Base-by-base conservation (phyloP, 2,329 filamentous ascomycete genomes). In the Fusarium sp. region DNA sequence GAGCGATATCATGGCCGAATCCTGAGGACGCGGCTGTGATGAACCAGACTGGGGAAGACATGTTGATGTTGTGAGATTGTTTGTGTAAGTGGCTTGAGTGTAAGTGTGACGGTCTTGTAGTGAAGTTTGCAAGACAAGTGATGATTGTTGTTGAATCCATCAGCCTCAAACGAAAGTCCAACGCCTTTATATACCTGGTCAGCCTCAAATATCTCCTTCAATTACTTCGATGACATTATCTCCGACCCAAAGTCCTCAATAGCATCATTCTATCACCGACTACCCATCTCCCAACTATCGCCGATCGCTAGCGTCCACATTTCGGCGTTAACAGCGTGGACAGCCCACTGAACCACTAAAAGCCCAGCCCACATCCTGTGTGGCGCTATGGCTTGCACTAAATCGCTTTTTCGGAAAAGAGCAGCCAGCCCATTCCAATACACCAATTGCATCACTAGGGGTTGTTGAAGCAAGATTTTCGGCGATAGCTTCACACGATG, bases 11-110 rank as follows among this genome's bases (percentile, higher is more conserved):
- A 10, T 81, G 80, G 12, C 88, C 88, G 66, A 90, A 86, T 57
- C 88, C 87, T 24, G 84, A 87, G 28, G 86, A 87, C 51, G 83
- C 83, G 32, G 86, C 88, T 17, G 84, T 85, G 75, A 90, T 85
- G 79, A 90, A 85, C 87, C 88, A 90, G 36, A 87, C 83, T 50
- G 81, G 82, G 6, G 70, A 72, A 54, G 69, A 55, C 48, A 70
- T 58, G 22, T 42, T 28, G 26, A 10, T 4, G 36, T 41, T 38
- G 18, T n/a, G 10, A 13, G 51, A 3, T 22, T 38, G 13, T 54
- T 6, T 38, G 11, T 45, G 20, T 17, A 36, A 45, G 12, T 47
- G 30, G 22, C 13, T 18, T 44, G 6, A 26, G 32, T 11, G 18
- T n/a, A 36, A n/a, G 36, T 42, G 11, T 2, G 8, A 32, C 2